A percentile compares a stretch with the other conserved stretches of the same genome.
phyloP scores from a whole-genome alignment of 805 yeast genomes.

The Yarrowia phangngaensis region DNA sequence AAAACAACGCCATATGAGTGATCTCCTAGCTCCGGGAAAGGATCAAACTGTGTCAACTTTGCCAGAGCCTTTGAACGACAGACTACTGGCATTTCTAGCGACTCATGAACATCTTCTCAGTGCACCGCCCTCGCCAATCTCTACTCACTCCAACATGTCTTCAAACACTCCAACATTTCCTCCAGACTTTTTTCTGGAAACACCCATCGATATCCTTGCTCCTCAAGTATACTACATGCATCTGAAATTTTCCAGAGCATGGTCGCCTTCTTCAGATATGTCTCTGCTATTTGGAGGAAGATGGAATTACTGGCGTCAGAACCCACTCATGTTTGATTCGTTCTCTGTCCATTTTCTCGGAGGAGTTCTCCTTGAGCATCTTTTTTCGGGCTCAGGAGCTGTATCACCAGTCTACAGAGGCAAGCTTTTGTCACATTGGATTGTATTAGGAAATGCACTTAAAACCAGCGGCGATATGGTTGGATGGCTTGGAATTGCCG shows the following conservation, averaged over 20 bases:
- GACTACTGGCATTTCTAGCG: slow-evolving; percentile 30
- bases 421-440: slow-evolving; percentile 71
- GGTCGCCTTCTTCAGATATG: slow-evolving; percentile 80
- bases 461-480: slow-evolving; percentile 88
- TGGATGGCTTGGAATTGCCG: slow-evolving; percentile 87
- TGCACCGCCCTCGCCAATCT: slow-evolving; percentile 31
- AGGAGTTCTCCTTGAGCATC: slow-evolving; percentile 61
- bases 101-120: slow-evolving; percentile 3
- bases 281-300: slow-evolving; percentile 60
- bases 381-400: slow-evolving; percentile 47
- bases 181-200: slow-evolving; percentile 51
- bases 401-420: slow-evolving; percentile 45
- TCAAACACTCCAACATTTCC: slow-evolving; percentile 35
- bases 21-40: slow-evolving; percentile 38
- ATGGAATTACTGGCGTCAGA: slow-evolving; percentile 47
- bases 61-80: slow-evolving; percentile 31
- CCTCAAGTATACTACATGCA: slow-evolving; percentile 64
- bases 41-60: slow-evolving; percentile 31
- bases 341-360: slow-evolving; percentile 75
- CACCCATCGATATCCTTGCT: slow-evolving; percentile 55
- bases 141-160: slow-evolving; percentile 31
- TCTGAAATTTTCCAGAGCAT: slow-evolving; percentile 55
- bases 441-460: slow-evolving; percentile 70
- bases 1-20: slow-evolving; percentile 48
- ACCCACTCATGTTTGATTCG: slow-evolving; percentile 76